A percentile compares a stretch with the other conserved stretches of the same genome.
These are phyloP conservation scores for Dipodascus albidus DNA, from an alignment of 805 yeast genomes.

Conservation along the genomic window DNA sequence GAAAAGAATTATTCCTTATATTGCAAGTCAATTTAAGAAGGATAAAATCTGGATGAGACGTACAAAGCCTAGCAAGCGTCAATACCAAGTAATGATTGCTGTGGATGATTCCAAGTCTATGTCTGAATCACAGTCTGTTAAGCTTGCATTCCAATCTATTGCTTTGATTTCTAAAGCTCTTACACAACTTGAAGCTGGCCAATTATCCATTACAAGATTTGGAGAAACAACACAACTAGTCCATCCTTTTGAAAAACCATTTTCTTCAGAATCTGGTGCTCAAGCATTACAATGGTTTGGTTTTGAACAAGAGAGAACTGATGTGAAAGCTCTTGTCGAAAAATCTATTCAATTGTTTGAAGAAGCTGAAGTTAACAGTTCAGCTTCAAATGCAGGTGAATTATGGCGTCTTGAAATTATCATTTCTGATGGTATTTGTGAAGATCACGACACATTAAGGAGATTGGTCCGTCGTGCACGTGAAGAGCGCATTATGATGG, in stretches of 20 bases:
- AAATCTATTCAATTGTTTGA: conserved; percentile 66
- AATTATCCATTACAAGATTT: conserved; percentile 77
- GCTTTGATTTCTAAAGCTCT: conserved; percentile 89
- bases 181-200: conserved; percentile 91
- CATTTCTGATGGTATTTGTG: conserved; percentile 94
- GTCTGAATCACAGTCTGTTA: conserved; percentile 86
- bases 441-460: conserved; percentile 76
- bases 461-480: conserved; percentile 83
- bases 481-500: conserved; percentile 87
- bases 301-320: conserved; percentile 80
- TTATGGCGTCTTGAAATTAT: conserved; percentile 91
- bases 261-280: conserved; percentile 75
- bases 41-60: conserved; percentile 98
- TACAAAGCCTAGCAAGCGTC: conserved; percentile 94
- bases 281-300: conserved; percentile 78
- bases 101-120: conserved; percentile 96
- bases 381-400: conserved; percentile 32
- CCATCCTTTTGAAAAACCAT: conserved; percentile 81
- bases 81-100: conserved; percentile 94
- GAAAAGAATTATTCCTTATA: conserved; percentile 95
- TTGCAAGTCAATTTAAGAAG: conserved; percentile 93
- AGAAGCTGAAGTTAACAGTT: conserved; percentile 34
- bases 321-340: conserved; percentile 61
- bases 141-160: conserved; percentile 87
- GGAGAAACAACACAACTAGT: conserved; percentile 78